Evolutionary conservation across 2,329 filamentous ascomycete genomes (phyloP).

Genomic region (Colletotrichum eremochloae): DNA sequence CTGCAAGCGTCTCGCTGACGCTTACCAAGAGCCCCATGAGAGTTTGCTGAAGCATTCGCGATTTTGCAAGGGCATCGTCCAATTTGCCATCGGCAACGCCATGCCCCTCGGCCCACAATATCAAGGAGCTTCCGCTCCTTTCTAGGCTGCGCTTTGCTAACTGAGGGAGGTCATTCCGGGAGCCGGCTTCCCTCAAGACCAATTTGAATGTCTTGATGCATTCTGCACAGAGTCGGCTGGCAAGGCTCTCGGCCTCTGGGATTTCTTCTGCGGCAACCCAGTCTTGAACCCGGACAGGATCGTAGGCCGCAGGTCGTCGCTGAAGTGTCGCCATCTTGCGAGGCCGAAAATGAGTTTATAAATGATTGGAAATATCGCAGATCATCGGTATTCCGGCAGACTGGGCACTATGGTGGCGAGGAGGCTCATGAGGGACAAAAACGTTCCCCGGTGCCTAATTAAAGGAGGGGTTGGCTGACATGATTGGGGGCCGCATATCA

Average conservation of each 20-base stretch:
- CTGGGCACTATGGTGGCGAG: too few relatives aligned
- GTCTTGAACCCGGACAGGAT: neutral
- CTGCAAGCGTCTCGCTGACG: neutral
- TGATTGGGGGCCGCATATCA: too few relatives aligned
- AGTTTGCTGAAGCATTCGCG: neutral
- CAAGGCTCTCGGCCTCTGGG: neutral
- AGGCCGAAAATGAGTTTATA: neutral
- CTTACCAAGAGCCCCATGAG: neutral
- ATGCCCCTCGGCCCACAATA: slow-evolving; percentile 14
- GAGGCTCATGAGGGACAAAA: too few relatives aligned
- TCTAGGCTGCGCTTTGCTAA: neutral
- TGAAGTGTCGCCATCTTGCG: neutral
- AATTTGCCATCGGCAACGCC: neutral
- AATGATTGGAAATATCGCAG: too few relatives aligned
- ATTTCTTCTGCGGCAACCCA: neutral
- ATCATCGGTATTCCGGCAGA: too few relatives aligned
- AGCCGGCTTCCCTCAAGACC: neutral
- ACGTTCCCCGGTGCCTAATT: too few relatives aligned
- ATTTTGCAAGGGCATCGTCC: slow-evolving; percentile 2
- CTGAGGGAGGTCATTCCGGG: neutral
- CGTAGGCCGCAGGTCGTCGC: neutral
- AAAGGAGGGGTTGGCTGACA: too few relatives aligned
- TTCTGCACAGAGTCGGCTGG: slow-evolving; percentile 16
- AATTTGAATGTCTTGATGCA: neutral
- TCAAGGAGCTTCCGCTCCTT: slow-evolving; percentile 10